A percentile compares a stretch with the other conserved stretches of the same genome.
These are phyloP conservation scores for Vicia faba DNA, from an alignment of 306 rosid species.

Conservation along the genomic window DNA sequence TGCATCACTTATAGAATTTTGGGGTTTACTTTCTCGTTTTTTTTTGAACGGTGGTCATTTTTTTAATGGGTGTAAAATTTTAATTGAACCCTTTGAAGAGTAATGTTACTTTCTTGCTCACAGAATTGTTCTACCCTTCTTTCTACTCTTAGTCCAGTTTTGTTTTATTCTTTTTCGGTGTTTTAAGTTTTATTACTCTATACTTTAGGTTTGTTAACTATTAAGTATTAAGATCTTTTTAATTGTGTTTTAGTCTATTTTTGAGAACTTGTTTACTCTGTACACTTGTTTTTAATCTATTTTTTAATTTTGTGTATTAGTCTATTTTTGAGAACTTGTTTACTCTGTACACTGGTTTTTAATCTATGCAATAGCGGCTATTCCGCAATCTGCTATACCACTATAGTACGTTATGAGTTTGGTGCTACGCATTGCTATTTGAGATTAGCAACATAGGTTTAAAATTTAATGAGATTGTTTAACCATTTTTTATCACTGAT, in stretches of 20 bases:
- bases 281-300: not conserved
- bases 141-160: too few species aligned
- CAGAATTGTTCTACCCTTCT: too few species aligned
- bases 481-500: not conserved
- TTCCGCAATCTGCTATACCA: not conserved
- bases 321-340: not conserved
- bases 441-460: not conserved
- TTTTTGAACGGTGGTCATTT: too few species aligned
- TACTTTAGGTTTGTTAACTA: too few species aligned
- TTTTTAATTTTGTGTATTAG: not conserved
- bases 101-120: too few species aligned
- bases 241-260: not conserved
- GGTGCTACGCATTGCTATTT: not conserved
- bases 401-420: not conserved
- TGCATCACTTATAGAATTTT: not conserved
- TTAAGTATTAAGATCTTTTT: not conserved
- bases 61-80: too few species aligned
- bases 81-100: too few species aligned
- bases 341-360: not conserved
- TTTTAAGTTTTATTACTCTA: too few species aligned
- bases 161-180: too few species aligned
- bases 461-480: constrained; percentile 7
- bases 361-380: not conserved
- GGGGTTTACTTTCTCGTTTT: not conserved
- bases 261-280: not conserved